Base-by-base conservation (phyloP, 2,329 filamentous ascomycete species). In the Beauveria sp. region DNA sequence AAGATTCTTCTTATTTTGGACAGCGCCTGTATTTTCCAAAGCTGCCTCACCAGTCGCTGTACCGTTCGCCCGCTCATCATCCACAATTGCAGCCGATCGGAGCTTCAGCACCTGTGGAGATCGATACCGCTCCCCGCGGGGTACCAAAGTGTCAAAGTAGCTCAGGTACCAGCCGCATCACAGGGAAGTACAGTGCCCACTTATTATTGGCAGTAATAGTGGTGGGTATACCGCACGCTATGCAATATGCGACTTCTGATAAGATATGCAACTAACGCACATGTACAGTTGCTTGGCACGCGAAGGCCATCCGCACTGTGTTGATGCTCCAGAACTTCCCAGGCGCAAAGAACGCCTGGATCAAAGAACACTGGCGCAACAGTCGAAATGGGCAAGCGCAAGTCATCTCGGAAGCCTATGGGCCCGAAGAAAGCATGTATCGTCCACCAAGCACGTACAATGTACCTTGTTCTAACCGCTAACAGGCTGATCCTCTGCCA, bases 361-460 rank as follows among this genome's bases (percentile, higher is more conserved):
- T 49, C 16, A 20, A 52, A 52, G 18, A 49, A 28, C 12, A 22
- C 38, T 18, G 20, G 3, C 16, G 24, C 12, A 12, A 30, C 57
- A 43, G 16, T 58, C 52, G 71, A 55, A 52, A 81, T 91, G 93
- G 93, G 93, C 65, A 97, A 97, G 82, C 90, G 93, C 74, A 97
- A 96, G 83, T 89, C 89, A 28, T 89, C 91, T 59, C 84, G 86
- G 71, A 92, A 92, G 79, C 90, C 90, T 18, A 83, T 86, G 73
- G 90, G 88, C 65, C 87, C 90, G 28, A 95, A 90, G 77, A 96
- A 87, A 87, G 73, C 65, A 53, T 22, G 54, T 61, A 60, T 38
- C 5, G 5, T 22, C 16, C 10, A n/a, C n/a, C 51, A 58, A 22
- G 50, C 50, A 20, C 26, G 34, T 30, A 10, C 40, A 12, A 16